Percentiles rank a stretch among this genome's conserved stretches.
phyloP scores from a whole-genome alignment of 1,139 yeast species.

The Casaregolazyma suthepensis region DNA sequence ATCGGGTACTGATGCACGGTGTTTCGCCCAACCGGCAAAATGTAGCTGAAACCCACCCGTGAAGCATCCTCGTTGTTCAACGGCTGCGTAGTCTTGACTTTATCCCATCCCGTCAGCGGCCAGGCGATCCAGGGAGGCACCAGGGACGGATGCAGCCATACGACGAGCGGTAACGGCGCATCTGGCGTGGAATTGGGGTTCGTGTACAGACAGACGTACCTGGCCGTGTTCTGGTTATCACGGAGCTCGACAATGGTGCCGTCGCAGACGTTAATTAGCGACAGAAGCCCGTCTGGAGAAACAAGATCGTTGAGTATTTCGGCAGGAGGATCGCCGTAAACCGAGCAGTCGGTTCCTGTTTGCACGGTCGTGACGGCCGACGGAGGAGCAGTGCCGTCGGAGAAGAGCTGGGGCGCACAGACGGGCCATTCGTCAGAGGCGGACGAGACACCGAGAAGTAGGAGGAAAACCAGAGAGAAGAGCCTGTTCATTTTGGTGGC shows the following conservation, averaged over 20 bases:
- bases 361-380: neutral
- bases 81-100: constrained; percentile 1
- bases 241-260: neutral
- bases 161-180: neutral
- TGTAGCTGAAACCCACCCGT: constrained; percentile 5
- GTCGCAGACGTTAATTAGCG: neutral
- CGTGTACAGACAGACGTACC: neutral
- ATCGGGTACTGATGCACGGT: constrained; percentile 4
- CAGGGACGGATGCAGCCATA: neutral
- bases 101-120: constrained; percentile 4
- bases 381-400: neutral
- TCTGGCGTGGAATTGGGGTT: neutral
- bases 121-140: neutral
- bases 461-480: neutral
- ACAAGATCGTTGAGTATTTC: neutral
- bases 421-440: neutral
- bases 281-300: neutral
- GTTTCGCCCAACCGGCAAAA: constrained; percentile 8
- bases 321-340: neutral
- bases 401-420: neutral
- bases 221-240: neutral
- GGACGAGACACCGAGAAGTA: neutral
- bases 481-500: neutral
- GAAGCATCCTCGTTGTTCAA: constrained; percentile 7
- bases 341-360: neutral